A percentile compares a stretch with the other conserved stretches of the same genome.
phyloP scores from a whole-genome alignment of 257 asterid species.

The Eustoma russellianum region DNA sequence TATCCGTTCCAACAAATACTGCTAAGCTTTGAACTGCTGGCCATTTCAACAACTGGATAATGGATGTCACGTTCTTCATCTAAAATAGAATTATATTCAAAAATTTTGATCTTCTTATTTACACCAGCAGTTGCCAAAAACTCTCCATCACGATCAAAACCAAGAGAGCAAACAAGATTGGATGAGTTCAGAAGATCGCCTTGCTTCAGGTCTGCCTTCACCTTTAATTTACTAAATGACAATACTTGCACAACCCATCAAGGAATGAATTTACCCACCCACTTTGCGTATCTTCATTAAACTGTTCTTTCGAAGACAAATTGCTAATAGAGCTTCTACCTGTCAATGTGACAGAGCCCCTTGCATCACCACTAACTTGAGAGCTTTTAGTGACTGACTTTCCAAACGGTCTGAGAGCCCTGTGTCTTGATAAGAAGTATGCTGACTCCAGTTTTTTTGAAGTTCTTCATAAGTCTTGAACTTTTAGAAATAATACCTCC shows the following conservation, averaged over 20 bases:
- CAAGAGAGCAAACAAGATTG: constrained; percentile 80
- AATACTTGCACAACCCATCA: constrained; percentile 78
- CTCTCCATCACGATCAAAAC: constrained; percentile 97
- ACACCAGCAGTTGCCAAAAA: constrained; percentile 97
- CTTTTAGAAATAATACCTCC: constrained; percentile 40
- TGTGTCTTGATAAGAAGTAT: constrained; percentile 54
- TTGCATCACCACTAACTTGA: constrained; percentile 33
- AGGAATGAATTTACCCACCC: constrained; percentile 77
- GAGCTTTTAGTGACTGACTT: constrained; percentile 39
- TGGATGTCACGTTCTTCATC: constrained; percentile 77
- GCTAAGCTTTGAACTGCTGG: constrained; percentile 83
- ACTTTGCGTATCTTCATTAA: constrained; percentile 35
- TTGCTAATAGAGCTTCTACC: constrained; percentile 77
- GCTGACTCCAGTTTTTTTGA: constrained; percentile 75
- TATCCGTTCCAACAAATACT: constrained; percentile 96
- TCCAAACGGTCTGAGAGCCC: constrained; percentile 32
- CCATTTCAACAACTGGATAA: constrained; percentile 96
- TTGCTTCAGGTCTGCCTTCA: constrained; percentile 88
- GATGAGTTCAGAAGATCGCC: constrained; percentile 92
- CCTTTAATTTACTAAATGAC: constrained; percentile 64
- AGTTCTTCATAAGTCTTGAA: constrained; percentile 74
- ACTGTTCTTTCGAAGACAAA: constrained; percentile 41
- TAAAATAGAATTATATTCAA: constrained; percentile 68
- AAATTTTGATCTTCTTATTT: constrained; percentile 91
- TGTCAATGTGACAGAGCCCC: constrained; percentile 40